These are phyloP conservation scores for Auriscalpium orientale DNA, from an alignment of 768 basidiomycete species.

Conservation along the genomic window DNA sequence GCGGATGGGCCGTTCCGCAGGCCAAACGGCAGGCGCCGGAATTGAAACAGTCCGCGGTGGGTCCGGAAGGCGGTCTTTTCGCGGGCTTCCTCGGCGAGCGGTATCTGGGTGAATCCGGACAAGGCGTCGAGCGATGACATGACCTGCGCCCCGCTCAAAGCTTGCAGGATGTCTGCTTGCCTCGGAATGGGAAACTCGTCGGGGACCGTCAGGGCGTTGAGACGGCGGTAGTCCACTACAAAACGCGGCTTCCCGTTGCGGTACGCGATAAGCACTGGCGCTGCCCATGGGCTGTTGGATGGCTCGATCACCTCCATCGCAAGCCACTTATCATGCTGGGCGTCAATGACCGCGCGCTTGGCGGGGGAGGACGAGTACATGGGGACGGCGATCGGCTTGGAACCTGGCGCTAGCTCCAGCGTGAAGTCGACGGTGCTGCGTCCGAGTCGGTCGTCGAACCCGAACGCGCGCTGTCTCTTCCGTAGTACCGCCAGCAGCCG, in stretches of 20 bases:
- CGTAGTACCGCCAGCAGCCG: not conserved
- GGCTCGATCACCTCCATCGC: constrained; percentile 28
- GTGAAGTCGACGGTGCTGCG: not conserved
- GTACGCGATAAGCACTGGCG: constrained; percentile 25
- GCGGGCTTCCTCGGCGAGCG: constrained; percentile 18
- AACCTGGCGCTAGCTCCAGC: constrained; percentile 15
- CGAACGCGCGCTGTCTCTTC: not conserved
- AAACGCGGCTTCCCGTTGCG: constrained; percentile 27
- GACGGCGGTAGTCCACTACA: constrained; percentile 23
- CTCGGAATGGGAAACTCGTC: constrained; percentile 23
- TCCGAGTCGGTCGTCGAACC: not conserved
- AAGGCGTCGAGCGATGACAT: constrained; percentile 27
- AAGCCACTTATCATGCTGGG: constrained; percentile 18
- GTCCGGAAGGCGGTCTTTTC: constrained; percentile 29
- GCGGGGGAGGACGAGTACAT: constrained; percentile 19
- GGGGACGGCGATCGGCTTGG: constrained; percentile 16
- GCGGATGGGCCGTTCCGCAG: constrained; percentile 23
- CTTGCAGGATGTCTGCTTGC: constrained; percentile 22
- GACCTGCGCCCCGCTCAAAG: constrained; percentile 14
- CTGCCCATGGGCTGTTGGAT: constrained; percentile 28
- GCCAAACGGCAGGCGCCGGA: constrained; percentile 32
- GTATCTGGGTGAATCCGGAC: constrained; percentile 32
- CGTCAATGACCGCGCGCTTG: constrained; percentile 1
- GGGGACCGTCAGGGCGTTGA: constrained; percentile 13
- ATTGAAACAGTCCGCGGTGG: constrained; percentile 32